These are phyloP conservation scores for Lodderomyces pseudojiufengensis DNA, from an alignment of 1,139 yeast species.

Conservation along the genomic window DNA sequence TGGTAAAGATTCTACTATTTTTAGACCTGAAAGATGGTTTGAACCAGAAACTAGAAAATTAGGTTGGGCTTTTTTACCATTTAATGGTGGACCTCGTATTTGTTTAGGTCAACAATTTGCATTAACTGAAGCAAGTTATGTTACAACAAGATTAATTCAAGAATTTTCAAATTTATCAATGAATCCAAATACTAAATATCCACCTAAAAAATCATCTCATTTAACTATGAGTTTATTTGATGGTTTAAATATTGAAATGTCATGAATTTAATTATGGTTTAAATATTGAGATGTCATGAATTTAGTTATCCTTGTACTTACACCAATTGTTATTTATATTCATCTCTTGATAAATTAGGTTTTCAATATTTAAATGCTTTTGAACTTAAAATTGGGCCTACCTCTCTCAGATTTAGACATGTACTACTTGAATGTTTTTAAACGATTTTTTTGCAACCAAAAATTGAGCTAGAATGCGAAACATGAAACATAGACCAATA, in stretches of 20 bases:
- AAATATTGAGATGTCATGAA: too few species aligned
- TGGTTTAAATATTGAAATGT: constrained; percentile 21
- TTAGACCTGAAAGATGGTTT: constrained; percentile 51
- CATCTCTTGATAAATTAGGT: too few species aligned
- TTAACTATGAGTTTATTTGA: constrained; percentile 30
- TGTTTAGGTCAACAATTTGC: constrained; percentile 62
- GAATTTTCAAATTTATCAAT: constrained; percentile 18
- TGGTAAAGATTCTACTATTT: constrained; percentile 44
- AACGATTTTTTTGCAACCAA: too few species aligned
- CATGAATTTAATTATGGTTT: background rate
- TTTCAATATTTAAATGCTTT: too few species aligned
- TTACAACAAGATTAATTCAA: constrained; percentile 40
- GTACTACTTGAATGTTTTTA: too few species aligned
- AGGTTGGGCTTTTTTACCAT: constrained; percentile 54
- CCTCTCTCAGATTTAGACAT: too few species aligned
- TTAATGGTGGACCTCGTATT: constrained; percentile 60
- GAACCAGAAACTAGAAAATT: constrained; percentile 30
- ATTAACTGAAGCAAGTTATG: constrained; percentile 51
- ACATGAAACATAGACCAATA: too few species aligned
- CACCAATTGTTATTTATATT: too few species aligned
- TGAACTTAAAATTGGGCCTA: too few species aligned
- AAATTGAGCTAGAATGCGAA: too few species aligned
- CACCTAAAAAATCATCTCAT: constrained; percentile 33
- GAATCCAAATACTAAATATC: constrained; percentile 21
- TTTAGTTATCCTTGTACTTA: too few species aligned